Base-by-base conservation (phyloP, 2,329 filamentous ascomycete genomes). In the Exserohilum turcica region DNA sequence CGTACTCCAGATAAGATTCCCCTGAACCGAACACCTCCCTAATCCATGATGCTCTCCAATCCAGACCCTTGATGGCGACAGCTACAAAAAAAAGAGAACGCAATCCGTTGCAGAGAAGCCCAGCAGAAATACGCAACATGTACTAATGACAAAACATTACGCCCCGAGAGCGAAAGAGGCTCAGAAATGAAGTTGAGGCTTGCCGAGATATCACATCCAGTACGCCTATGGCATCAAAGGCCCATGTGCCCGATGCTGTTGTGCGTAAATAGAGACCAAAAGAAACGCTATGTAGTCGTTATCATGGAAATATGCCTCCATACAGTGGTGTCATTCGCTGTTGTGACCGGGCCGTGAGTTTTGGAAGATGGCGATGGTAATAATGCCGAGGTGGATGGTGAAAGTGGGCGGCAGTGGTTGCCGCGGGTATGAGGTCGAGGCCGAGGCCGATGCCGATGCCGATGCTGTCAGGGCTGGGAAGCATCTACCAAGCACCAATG, bases 401-500 rank as follows among this genome's bases (percentile, higher is more conserved):
- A 19, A n/a, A 16, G 16, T 43, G 18, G 27, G 19, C 29, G 8
- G 15, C 21, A 12, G 28, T 7, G 32, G 10, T n/a, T n/a, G n/a
- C 13, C 18, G 28, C 27, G 1, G 24, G 15, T 42, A 15, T 24
- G 8, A 43, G 13, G 19, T 33, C 6, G 18, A 21, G 3, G n/a
- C n/a, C n/a, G 28, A 21, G 16, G 42, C 13, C 13, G 24, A 5
- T 43, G 31, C 42, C 15, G 21, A n/a, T n/a, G 16, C 19, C 12
- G 44, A 29, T 33, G 32, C 36, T 12, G 28, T 3, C 9, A 32
- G 13, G n/a, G 7, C 29, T n/a, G n/a, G 27, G 27, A 37, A 18
- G 10, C 31, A 19, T 54, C 74, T 77, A 84, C 81, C 82, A 84
- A 7, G 78, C 79, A 27, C 83, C 82, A 57, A 84, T 80, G 59